Conservation (phyloP, 139 green algal species). For the Ettlia oleoabundans region DNA sequence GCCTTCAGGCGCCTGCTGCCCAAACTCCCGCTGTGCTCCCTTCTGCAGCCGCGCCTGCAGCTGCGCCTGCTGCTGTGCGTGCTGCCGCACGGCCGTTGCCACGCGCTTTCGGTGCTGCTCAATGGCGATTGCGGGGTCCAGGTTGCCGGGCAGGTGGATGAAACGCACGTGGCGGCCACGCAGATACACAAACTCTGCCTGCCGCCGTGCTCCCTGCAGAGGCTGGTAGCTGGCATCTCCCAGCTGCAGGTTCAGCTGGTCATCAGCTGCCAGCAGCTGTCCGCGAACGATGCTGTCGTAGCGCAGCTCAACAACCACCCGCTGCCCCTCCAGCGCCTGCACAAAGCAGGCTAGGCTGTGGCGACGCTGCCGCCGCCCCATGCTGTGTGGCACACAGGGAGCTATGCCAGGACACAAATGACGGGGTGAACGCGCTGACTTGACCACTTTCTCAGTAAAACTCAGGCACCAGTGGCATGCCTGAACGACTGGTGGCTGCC, state of each 20-base stretch:
- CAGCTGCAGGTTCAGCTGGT: constrained; percentile 53
- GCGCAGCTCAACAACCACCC: constrained; percentile 53
- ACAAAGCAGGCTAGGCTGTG: constrained; percentile 49
- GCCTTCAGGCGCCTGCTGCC: neutral
- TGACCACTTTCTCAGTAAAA: no score
- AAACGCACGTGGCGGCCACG: constrained; percentile 40
- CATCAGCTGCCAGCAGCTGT: constrained; percentile 41
- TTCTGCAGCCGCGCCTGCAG: constrained; percentile 8
- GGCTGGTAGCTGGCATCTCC: constrained; percentile 25
- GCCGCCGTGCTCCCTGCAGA: constrained; percentile 19
- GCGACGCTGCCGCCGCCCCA: neutral
- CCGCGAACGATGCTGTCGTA: constrained; percentile 51
- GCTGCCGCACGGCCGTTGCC: constrained; percentile 6
- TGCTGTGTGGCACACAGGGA: no score
- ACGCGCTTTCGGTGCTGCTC: constrained; percentile 24
- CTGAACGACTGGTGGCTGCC: neutral
- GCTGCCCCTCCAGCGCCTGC: constrained; percentile 49
- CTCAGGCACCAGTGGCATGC: no score
- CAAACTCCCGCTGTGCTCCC: constrained; percentile 19
- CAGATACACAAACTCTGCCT: constrained; percentile 34
- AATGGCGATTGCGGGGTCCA: constrained; percentile 32
- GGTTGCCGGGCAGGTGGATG: constrained; percentile 49
- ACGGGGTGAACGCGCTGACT: no score
- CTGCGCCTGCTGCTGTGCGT: constrained; percentile 29
- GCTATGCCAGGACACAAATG: no score